Conservation (phyloP, 139 green algal species). For the Chlorella sp. region DNA sequence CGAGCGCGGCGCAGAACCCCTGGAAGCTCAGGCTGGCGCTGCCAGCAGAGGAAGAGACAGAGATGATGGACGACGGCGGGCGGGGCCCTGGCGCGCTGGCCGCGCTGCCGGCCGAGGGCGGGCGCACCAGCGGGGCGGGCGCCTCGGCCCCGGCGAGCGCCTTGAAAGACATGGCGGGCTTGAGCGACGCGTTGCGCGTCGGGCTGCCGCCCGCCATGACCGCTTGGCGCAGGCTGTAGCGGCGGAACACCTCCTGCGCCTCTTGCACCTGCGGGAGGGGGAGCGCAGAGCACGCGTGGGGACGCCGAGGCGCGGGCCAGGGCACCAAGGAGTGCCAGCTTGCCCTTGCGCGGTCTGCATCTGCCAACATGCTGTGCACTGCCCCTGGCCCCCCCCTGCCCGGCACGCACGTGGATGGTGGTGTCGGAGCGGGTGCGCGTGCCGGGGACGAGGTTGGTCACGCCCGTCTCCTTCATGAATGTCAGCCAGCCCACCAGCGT, state of each 20-base stretch:
- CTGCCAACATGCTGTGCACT: background rate
- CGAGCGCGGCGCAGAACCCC: slow-evolving; percentile 53
- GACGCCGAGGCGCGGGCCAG: no score
- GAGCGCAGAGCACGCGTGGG: background rate
- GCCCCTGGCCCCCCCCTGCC: background rate
- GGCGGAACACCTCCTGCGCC: slow-evolving; percentile 22
- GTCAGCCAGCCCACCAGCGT: slow-evolving; percentile 49
- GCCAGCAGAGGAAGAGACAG: background rate
- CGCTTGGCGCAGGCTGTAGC: slow-evolving; percentile 13
- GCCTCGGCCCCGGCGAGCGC: no score
- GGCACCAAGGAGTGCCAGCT: no score
- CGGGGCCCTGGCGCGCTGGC: background rate
- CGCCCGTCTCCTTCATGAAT: slow-evolving; percentile 52
- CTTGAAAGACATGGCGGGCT: no score
- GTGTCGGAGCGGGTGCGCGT: slow-evolving; percentile 23
- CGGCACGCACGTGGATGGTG: slow-evolving; percentile 9
- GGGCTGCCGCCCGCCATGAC: slow-evolving; percentile 40
- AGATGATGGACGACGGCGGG: background rate
- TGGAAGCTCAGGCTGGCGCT: slow-evolving; percentile 48
- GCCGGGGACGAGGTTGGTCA: slow-evolving; percentile 38
- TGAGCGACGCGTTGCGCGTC: background rate
- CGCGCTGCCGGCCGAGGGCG: slow-evolving; percentile 6
- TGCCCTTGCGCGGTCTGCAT: no score
- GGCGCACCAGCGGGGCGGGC: background rate
- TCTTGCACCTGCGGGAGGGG: slow-evolving; percentile 15